phyloP scores from a whole-genome alignment of 2,329 filamentous ascomycete genomes.

The Graphilbum sp. region DNA sequence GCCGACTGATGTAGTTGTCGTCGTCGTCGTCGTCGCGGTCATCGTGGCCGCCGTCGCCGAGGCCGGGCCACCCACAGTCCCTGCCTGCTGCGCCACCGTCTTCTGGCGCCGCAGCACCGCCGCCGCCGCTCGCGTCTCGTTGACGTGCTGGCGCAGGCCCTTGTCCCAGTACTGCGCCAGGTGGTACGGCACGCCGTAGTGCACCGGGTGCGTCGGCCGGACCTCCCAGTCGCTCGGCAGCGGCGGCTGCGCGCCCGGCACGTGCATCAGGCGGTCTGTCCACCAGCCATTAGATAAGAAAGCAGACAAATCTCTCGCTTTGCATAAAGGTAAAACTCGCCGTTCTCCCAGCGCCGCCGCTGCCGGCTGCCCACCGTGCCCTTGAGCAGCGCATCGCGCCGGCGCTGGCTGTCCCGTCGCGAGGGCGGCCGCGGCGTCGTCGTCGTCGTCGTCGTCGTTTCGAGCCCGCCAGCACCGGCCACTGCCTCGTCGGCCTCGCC shows the following conservation, averaged over 20 bases:
- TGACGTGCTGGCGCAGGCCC: conserved; percentile 31
- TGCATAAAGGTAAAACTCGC: no score
- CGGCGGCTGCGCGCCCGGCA: conserved; percentile 75
- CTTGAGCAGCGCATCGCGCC: conserved; percentile 63
- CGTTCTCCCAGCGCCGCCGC: conserved; percentile 87
- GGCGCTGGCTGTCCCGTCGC: conserved; percentile 35
- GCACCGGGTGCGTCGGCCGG: conserved; percentile 63
- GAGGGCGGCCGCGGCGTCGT: conserved; percentile 25
- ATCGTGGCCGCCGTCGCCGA: no score
- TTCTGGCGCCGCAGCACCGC: conserved; percentile 23
- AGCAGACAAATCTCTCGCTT: no score
- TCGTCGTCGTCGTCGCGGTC: background rate
- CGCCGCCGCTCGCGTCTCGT: conserved; percentile 25
- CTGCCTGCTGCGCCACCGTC: conserved; percentile 26
- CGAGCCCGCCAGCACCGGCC: background rate
- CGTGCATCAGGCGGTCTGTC: conserved; percentile 67
- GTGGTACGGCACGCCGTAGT: conserved; percentile 64
- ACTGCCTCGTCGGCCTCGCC: background rate
- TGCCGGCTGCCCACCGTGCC: conserved; percentile 83
- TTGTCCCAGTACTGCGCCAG: conserved; percentile 72
- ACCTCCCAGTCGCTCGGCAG: conserved; percentile 69
- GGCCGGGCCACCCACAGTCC: no score
- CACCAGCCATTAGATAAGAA: background rate
- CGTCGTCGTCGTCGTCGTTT: conserved; percentile 2
- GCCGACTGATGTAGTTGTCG: conserved; percentile 24